Percentiles rank a stretch among this genome's conserved stretches.
Conservation (phyloP, 768 basidiomycete species). For the Suillus brevipes region DNA sequence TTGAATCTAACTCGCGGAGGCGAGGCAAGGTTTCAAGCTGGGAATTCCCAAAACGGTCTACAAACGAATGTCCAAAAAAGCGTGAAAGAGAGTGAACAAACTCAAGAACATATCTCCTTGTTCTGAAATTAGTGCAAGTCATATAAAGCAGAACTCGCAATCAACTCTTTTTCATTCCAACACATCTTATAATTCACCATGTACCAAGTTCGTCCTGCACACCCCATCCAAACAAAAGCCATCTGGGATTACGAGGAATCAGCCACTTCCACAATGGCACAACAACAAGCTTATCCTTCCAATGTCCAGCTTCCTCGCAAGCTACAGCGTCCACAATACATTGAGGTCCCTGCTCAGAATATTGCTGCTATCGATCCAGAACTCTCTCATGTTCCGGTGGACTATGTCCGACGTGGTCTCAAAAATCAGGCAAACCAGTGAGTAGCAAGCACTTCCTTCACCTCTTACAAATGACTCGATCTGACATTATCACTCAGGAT, state of each 20-base stretch:
- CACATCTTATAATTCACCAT: constrained; percentile 10
- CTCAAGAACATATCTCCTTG: constrained; percentile 34
- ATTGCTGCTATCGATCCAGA: constrained; percentile 54
- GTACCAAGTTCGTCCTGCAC: constrained; percentile 37
- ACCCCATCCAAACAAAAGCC: constrained; percentile 38
- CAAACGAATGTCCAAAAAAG: constrained; percentile 38
- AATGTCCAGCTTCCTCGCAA: constrained; percentile 71
- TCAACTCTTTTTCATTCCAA: constrained; percentile 1
- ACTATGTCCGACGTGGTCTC: constrained; percentile 60
- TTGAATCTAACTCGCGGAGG: constrained; percentile 17
- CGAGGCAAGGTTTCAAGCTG: constrained; percentile 10
- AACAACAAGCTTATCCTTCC: constrained; percentile 29
- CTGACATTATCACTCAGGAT: constrained; percentile 40
- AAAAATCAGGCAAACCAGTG: constrained; percentile 46
- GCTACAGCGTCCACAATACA: constrained; percentile 61
- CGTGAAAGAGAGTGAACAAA: constrained; percentile 22
- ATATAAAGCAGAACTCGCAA: constrained; percentile 30
- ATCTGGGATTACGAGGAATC: constrained; percentile 37
- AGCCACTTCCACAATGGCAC: constrained; percentile 23
- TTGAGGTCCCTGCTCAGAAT: constrained; percentile 56
- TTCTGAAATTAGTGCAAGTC: constrained; percentile 26
- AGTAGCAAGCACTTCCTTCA: constrained; percentile 19
- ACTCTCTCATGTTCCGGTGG: constrained; percentile 52
- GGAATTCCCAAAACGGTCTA: constrained; percentile 31
- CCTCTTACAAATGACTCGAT: constrained; percentile 14